Conservation (phyloP, 2,329 filamentous ascomycete genomes). For the Sclerotinia borealis region DNA sequence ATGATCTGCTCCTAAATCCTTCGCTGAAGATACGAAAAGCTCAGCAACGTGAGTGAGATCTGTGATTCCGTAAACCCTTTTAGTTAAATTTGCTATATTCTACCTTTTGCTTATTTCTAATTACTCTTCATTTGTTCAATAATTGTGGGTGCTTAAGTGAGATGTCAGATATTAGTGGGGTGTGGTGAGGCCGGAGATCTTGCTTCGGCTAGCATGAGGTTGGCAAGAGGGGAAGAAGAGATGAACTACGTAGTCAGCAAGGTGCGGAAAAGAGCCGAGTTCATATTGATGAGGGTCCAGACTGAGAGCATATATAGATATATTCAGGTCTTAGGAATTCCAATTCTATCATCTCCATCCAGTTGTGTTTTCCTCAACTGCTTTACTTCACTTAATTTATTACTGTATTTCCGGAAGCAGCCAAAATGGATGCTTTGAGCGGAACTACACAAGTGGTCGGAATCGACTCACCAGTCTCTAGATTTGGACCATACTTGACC, state of each 20-base stretch:
- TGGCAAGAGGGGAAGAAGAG: background rate
- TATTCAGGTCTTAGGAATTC: background rate
- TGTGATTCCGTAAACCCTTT: background rate
- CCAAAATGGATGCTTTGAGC: background rate
- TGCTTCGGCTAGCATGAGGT: background rate
- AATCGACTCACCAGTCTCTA: background rate
- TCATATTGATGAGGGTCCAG: background rate
- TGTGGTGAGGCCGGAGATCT: background rate
- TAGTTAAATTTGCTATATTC: background rate
- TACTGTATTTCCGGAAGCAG: background rate
- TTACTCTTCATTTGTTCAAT: background rate
- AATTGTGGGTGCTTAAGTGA: background rate
- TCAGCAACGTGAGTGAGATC: background rate
- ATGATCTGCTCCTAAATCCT: background rate
- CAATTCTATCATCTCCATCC: background rate
- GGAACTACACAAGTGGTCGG: background rate
- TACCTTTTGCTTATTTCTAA: background rate
- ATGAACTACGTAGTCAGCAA: background rate
- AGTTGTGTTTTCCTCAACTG: background rate
- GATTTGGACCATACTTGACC: background rate
- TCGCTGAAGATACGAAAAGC: no score
- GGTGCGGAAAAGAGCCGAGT: background rate
- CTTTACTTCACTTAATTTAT: background rate
- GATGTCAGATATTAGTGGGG: background rate
- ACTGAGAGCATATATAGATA: background rate